These are phyloP conservation scores for Geranium brycei DNA, from an alignment of 345 rosid species.

Conservation along the genomic window DNA sequence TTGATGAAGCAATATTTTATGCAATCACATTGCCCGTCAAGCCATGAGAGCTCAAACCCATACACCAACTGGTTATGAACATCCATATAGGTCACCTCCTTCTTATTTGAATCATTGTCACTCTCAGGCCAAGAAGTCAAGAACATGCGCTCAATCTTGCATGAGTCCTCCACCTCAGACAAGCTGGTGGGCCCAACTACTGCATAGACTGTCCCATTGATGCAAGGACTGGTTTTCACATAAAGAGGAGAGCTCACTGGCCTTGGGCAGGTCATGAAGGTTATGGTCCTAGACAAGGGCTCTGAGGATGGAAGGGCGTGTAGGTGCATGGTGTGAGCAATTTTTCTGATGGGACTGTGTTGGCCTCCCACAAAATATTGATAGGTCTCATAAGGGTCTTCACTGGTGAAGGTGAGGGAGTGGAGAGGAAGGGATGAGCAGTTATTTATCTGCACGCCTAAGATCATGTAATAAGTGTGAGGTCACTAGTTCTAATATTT, in stretches of 20 bases:
- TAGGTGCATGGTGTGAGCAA: too few relatives aligned
- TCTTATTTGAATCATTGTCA: background rate
- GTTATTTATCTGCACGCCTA: background rate
- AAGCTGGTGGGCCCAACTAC: background rate
- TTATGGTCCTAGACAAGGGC: background rate
- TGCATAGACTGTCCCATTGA: background rate
- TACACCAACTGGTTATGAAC: conserved; percentile 2
- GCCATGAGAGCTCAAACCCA: conserved; percentile 7
- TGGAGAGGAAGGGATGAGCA: conserved; percentile 6
- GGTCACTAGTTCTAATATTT: too few relatives aligned
- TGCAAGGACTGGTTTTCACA: background rate
- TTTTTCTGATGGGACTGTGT: too few relatives aligned
- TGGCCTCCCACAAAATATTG: too few relatives aligned
- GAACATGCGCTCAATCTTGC: conserved; percentile 3
- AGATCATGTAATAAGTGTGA: too few relatives aligned
- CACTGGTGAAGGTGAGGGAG: background rate
- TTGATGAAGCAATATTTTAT: background rate
- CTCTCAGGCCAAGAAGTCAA: background rate
- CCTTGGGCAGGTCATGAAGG: conserved; percentile 5
- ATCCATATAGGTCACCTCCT: background rate
- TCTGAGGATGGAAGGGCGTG: too few relatives aligned
- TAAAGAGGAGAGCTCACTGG: conserved; percentile 5
- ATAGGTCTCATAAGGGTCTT: background rate
- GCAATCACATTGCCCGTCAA: background rate
- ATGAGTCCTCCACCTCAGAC: conserved; percentile 3